A percentile compares a stretch with the other conserved stretches of the same genome.
Evolutionary conservation across 2,329 filamentous ascomycete genomes (phyloP).

Genomic region (Pseudovirgaria hyperparasitica): DNA sequence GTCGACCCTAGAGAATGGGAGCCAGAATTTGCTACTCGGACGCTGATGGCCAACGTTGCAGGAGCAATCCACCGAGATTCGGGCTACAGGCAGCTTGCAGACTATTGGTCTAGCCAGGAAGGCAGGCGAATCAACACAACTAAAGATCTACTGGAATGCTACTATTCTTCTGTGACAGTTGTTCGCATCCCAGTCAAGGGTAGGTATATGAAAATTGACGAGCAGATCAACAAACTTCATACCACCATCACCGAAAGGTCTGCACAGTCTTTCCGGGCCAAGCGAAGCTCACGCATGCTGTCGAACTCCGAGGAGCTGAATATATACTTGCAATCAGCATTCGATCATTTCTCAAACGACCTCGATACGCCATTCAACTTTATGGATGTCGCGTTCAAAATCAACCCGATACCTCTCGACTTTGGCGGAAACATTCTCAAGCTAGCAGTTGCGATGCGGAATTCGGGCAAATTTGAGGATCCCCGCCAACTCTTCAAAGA

Average conservation of each 20-base stretch:
- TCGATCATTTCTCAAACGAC: constrained; percentile 35
- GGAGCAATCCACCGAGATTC: constrained; percentile 4
- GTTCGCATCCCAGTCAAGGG: constrained; percentile 34
- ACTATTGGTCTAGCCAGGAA: constrained; percentile 5
- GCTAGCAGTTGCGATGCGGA: constrained; percentile 30
- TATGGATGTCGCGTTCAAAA: constrained; percentile 31
- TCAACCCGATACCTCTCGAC: constrained; percentile 34
- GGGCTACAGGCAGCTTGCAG: constrained; percentile 4
- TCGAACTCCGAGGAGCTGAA: constrained; percentile 34
- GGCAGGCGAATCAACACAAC: constrained; percentile 7
- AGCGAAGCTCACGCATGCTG: constrained; percentile 34
- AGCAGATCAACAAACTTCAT: constrained; percentile 36
- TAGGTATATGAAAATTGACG: constrained; percentile 32
- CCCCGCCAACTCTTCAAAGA: constrained; percentile 28
- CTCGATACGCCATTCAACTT: constrained; percentile 39
- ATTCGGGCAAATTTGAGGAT: constrained; percentile 19
- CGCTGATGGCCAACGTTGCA: constrained; percentile 15
- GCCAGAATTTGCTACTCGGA: constrained; percentile 25
- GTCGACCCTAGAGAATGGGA: constrained; percentile 33
- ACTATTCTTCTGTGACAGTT: constrained; percentile 6
- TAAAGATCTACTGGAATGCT: constrained; percentile 5
- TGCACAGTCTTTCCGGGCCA: constrained; percentile 24
- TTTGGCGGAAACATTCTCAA: constrained; percentile 40
- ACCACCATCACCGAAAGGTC: constrained; percentile 28
- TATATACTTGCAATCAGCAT: constrained; percentile 35